phyloP scores from a whole-genome alignment of 805 yeast genomes.

The Saccharomycopsis amapae region DNA sequence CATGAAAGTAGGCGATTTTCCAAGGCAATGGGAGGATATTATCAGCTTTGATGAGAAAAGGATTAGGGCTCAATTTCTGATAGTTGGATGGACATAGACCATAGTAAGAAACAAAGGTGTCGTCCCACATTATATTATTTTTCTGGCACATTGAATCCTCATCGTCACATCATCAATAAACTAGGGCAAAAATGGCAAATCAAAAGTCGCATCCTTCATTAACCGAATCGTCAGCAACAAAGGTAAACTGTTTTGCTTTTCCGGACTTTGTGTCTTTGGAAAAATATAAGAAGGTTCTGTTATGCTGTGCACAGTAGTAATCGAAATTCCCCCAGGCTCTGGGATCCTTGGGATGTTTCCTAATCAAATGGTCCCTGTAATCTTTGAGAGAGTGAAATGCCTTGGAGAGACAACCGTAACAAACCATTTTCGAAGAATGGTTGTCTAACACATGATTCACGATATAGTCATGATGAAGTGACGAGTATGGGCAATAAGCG shows the following conservation, averaged over 20 bases:
- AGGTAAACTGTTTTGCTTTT: slow-evolving; percentile 5
- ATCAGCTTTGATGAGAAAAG: too few species aligned
- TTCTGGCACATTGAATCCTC: too few species aligned
- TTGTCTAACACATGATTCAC: slow-evolving; percentile 6
- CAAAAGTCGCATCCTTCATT: too few species aligned
- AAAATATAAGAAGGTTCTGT: slow-evolving; percentile 13
- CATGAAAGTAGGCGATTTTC: too few species aligned
- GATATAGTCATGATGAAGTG: slow-evolving; percentile 9
- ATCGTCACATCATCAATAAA: too few species aligned
- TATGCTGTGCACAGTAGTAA: slow-evolving; percentile 2
- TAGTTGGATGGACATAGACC: too few species aligned
- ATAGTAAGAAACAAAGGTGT: too few species aligned
- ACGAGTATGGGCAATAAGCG: slow-evolving; percentile 13
- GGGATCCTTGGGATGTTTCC: slow-evolving; percentile 8
- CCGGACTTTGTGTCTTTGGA: slow-evolving; percentile 7
- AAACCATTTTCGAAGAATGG: slow-evolving; percentile 6
- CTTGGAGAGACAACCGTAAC: slow-evolving; percentile 13
- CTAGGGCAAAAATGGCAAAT: too few species aligned
- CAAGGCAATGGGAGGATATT: too few species aligned
- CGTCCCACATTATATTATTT: too few species aligned
- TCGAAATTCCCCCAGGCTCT: slow-evolving; percentile 16
- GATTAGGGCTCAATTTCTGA: too few species aligned
- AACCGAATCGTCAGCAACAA: slow-evolving; percentile 10
- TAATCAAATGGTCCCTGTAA: slow-evolving; percentile 3
- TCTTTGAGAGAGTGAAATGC: slow-evolving; percentile 6